Base-by-base conservation (phyloP, 768 basidiomycete genomes). In the Lepiota venenata region DNA sequence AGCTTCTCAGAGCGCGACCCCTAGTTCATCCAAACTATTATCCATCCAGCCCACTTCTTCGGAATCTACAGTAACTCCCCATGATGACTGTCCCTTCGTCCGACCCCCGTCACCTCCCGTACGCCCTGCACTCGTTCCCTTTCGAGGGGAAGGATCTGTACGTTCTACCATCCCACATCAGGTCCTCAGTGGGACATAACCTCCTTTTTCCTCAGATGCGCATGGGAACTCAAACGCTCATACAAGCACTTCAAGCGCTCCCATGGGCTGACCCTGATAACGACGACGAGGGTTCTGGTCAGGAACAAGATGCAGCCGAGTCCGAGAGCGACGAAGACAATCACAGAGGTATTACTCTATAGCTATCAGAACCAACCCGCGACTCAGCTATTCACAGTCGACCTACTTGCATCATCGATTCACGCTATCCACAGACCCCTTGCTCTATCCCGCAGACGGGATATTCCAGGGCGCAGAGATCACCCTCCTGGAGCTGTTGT, bases 381-480 rank as follows among this genome's bases (percentile, higher is more conserved):
- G 16, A 56, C 43, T 15, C 56, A 42, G 18, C 11, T 37, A 50
- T 58, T 21, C 42, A 3, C 46, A 82, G 77, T 63, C 56, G 72
- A 65, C 49, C 78, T 74, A 37, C 69, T 93, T 50, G 83, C 92
- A 1, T 93, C 92, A 21, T 93, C 92, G 10, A 92, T 93, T 40
- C 92, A 93, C 64, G 82, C 92, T 37, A 92, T 94, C 47, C 83
- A 93, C 65, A 83, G 90, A 18, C 91, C 91, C 18, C 68, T 91
- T 25, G 88, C 88, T 5, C 84, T 85, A 25, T 84, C 81, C 6
- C 80, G 80, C 51, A 76, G 80, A 22, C 59, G 67, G 14, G 73
- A 66, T 50, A 64, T 65, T 43, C 65, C 66, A 39, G 53, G 56
- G 43, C 51, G 58, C 36, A 63, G 61, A 37, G 63, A 63, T 47